Percentiles rank a stretch among this genome's conserved stretches.
Conservation (phyloP, 1,139 yeast species). For the Taphrina deformans region DNA sequence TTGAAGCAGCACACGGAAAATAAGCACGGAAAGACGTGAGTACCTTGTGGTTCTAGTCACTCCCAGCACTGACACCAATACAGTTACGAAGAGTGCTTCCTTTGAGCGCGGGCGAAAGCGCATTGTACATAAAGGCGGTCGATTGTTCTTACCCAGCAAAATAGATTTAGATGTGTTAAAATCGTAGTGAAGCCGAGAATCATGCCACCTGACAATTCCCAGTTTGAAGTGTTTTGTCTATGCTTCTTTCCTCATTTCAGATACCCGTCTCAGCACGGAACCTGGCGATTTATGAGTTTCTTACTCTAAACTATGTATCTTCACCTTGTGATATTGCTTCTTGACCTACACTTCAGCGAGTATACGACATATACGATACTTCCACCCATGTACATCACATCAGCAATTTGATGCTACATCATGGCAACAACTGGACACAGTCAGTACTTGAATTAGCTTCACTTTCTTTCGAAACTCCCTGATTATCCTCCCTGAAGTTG, state of each 20-base stretch:
- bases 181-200: neutral
- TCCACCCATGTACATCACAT: neutral
- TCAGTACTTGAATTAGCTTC: too few relatives aligned
- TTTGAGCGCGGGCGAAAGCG: neutral
- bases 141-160: too few relatives aligned
- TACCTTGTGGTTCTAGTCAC: neutral
- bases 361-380: neutral
- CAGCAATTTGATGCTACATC: neutral
- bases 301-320: too few relatives aligned
- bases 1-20: conserved; percentile 16
- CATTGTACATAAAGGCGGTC: neutral
- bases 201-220: too few relatives aligned
- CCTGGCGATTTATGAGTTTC: too few relatives aligned
- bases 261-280: too few relatives aligned
- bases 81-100: conserved; percentile 13
- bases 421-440: too few relatives aligned
- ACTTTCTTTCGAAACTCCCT: too few relatives aligned
- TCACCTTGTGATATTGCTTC: too few relatives aligned
- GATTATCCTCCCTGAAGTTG: too few relatives aligned
- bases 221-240: too few relatives aligned
- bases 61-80: neutral
- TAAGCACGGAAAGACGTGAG: conserved; percentile 18
- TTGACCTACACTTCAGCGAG: neutral
- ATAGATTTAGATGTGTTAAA: neutral
- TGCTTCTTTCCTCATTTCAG: too few relatives aligned